Evolutionary conservation across 805 yeast genomes (phyloP).

Genomic region (Saccharomycopsis sp.): DNA sequence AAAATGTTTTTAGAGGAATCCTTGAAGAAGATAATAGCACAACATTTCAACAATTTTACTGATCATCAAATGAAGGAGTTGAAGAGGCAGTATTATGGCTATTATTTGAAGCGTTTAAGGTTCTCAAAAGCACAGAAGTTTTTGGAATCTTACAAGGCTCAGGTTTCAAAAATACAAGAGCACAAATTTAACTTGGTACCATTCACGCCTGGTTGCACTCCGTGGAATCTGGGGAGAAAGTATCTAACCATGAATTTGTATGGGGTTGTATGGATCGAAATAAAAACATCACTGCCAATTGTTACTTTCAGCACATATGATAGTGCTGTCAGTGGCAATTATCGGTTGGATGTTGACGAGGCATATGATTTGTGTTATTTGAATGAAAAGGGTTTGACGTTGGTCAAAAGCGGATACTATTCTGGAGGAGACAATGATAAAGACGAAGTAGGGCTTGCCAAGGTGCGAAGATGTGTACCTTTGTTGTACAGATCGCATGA

Average conservation of each 20-base stretch:
- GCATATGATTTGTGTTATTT: conserved; percentile 17
- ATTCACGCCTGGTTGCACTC: conserved; percentile 16
- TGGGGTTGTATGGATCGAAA: conserved; percentile 20
- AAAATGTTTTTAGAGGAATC: conserved; percentile 17
- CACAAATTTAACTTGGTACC: conserved; percentile 13
- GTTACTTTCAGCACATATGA: conserved; percentile 17
- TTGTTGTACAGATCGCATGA: conserved; percentile 8
- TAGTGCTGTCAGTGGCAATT: conserved; percentile 5
- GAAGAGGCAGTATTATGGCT: not conserved
- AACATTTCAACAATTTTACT: not conserved
- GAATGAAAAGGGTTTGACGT: conserved; percentile 9
- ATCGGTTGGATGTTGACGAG: conserved; percentile 15
- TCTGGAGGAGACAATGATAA: conserved; percentile 3
- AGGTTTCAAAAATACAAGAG: not conserved
- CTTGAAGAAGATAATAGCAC: not conserved
- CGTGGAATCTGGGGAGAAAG: conserved; percentile 19
- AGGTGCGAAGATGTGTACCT: conserved; percentile 8
- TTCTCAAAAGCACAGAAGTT: conserved; percentile 2
- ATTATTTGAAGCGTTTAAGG: conserved; percentile 4
- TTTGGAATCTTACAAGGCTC: conserved; percentile 6
- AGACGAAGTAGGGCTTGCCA: conserved; percentile 5
- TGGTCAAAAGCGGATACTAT: conserved; percentile 17
- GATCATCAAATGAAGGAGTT: not conserved
- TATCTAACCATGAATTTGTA: conserved; percentile 16
- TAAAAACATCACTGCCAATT: conserved; percentile 18